Evolutionary conservation across 139 green algal genomes (phyloP), one percentile per base, ranked within the genome.

Genomic region (Nannochloris sp.): DNA sequence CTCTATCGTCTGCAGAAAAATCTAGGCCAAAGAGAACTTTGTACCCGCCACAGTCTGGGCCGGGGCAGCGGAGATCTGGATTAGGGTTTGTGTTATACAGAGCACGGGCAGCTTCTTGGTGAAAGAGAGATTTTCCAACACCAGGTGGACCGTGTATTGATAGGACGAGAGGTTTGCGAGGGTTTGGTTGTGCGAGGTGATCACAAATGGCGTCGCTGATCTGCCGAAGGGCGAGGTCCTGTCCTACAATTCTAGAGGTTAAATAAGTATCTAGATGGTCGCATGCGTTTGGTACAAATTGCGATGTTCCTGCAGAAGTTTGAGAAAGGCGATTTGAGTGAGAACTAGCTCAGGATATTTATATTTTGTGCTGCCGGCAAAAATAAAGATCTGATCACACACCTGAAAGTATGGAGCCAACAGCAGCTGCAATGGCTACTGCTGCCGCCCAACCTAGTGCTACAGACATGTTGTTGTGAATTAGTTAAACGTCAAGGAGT

Each of bases 21-120:
- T 92, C 85, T 72, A 92, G 70, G 12, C 91, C 90, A 59, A 91
- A 95, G 27, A 97, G 46, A 33, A 97, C 83, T 76, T 90, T 90
- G 74, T 95, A 95, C 6, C 70, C 88, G 0, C 61, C 63, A 68
- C 88, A 95, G 23, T 80, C 67, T 2, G 54, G 48, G 24, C 84
- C 84, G 8, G 84, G 84, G 60, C 84, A 91, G 24, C 64, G n/a
- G 6, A 39, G 60, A 0, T 32, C 19, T 19, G 44, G 44, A 46
- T 81, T 89, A 12, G 59, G 33, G 14, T 55, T 35, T 9, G 14
- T 27, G 39, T 37, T 55, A 72, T 96, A 96, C 60, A 96, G 69
- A 32, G 84, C 86, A 8, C 66, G 62, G 0, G 89, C 91, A 23
- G 86, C 60, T 35, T 91, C 65, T 30, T 45, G 71, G 72, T 96